phyloP scores from a whole-genome alignment of 495 filamentous ascomycete genomes.

The Hyaloscypha variabilis region DNA sequence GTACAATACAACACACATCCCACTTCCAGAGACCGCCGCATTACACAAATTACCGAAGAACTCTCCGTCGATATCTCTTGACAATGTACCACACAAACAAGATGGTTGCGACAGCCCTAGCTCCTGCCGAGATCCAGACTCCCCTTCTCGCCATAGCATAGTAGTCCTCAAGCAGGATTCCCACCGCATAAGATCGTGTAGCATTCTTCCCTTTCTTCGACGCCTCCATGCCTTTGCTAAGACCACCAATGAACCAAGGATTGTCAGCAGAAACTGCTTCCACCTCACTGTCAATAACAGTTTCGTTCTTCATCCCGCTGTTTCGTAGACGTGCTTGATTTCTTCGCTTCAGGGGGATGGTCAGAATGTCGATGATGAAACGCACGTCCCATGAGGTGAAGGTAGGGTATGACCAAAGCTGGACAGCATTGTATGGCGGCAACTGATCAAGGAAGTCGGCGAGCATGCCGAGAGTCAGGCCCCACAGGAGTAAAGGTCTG shows the following conservation, averaged over 20 bases:
- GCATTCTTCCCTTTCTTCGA: constrained; percentile 23
- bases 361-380: constrained; percentile 61
- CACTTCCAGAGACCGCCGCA: too few relatives aligned
- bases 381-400: constrained; percentile 70
- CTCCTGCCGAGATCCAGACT: constrained; percentile 53
- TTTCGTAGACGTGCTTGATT: constrained; percentile 51
- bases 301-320: constrained; percentile 39
- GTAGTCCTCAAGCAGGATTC: constrained; percentile 69
- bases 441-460: constrained; percentile 74
- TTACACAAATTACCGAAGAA: neutral
- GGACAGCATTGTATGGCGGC: constrained; percentile 62
- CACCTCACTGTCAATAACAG: constrained; percentile 45
- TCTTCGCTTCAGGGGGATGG: constrained; percentile 59
- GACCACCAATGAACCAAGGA: constrained; percentile 23
- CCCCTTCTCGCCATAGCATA: constrained; percentile 64
- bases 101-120: constrained; percentile 34
- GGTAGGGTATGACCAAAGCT: constrained; percentile 72
- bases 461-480: constrained; percentile 71
- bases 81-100: constrained; percentile 27
- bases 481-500: constrained; percentile 71
- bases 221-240: constrained; percentile 22
- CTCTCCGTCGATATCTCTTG: constrained; percentile 18
- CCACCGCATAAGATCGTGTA: constrained; percentile 46
- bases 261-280: constrained; percentile 39
- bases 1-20: too few relatives aligned